Evolutionary conservation across 2,329 filamentous ascomycete genomes (phyloP).

Genomic region (Mollisia scopiformis): DNA sequence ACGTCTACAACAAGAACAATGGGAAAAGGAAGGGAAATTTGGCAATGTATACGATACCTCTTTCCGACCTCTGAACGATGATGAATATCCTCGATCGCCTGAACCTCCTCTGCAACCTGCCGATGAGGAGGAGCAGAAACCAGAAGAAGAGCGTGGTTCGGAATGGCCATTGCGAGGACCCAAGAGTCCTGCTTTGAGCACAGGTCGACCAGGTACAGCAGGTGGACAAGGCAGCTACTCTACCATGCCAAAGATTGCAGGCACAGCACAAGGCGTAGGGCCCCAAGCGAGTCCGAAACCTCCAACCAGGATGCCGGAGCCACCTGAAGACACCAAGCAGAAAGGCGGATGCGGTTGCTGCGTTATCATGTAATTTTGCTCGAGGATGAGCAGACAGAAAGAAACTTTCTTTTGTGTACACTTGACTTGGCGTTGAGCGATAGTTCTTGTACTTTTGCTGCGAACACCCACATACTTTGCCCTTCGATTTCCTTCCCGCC

Average conservation of each 20-base stretch:
- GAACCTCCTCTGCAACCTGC: conserved; percentile 15
- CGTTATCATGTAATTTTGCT: conserved; percentile 48
- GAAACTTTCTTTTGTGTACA: conserved; percentile 17
- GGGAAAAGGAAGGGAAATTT: conserved; percentile 89
- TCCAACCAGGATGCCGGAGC: conserved; percentile 55
- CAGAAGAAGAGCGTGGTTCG: conserved; percentile 37
- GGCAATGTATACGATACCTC: conserved; percentile 86
- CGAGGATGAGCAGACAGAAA: not conserved
- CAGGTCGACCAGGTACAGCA: conserved; percentile 47
- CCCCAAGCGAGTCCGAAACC: conserved; percentile 37
- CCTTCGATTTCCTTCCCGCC: not conserved
- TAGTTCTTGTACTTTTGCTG: conserved; percentile 1
- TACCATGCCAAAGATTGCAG: conserved; percentile 38
- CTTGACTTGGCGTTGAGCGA: conserved; percentile 8
- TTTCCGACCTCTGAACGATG: conserved; percentile 79
- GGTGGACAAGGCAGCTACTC: conserved; percentile 55
- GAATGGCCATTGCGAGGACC: conserved; percentile 62
- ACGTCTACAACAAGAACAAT: conserved; percentile 89
- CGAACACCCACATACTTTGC: conserved; percentile 5
- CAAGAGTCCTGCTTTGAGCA: conserved; percentile 52
- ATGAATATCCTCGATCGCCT: conserved; percentile 46
- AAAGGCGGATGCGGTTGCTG: conserved; percentile 51
- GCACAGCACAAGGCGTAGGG: conserved; percentile 40
- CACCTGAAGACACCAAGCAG: conserved; percentile 49
- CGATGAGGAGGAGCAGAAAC: conserved; percentile 34